A percentile compares a stretch with the other conserved stretches of the same genome.
phyloP scores from a whole-genome alignment of 2,329 filamentous ascomycete species.

The Trichoderma afroharzianum region DNA sequence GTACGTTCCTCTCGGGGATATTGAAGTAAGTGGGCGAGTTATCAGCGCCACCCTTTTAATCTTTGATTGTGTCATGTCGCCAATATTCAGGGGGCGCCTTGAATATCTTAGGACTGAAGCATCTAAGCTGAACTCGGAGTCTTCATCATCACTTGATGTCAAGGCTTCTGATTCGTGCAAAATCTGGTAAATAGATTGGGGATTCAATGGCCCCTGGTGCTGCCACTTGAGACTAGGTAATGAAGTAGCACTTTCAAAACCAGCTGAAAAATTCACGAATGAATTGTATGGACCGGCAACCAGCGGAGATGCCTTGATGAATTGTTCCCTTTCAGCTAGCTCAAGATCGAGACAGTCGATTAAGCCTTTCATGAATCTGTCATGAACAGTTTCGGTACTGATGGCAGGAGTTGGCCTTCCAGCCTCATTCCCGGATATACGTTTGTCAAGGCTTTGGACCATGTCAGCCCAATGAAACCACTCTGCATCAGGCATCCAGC shows the following conservation, averaged over 20 bases:
- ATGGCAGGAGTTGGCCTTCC: neutral
- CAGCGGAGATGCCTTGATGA: slow-evolving; percentile 22
- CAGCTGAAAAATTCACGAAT: slow-evolving; percentile 28
- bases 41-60: slow-evolving; percentile 31
- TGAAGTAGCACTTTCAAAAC: neutral
- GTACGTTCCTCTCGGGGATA: slow-evolving; percentile 16
- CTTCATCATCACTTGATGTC: slow-evolving; percentile 21
- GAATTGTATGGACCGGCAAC: slow-evolving; percentile 33
- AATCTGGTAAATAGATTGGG: neutral
- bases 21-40: slow-evolving; percentile 29
- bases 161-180: neutral
- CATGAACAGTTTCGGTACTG: slow-evolving; percentile 12
- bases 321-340: slow-evolving; percentile 33
- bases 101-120: neutral
- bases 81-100: neutral
- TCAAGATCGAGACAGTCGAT: slow-evolving; percentile 46
- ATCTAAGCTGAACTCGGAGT: neutral
- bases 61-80: slow-evolving; percentile 4
- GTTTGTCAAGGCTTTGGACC: slow-evolving; percentile 28
- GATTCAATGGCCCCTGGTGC: slow-evolving; percentile 25
- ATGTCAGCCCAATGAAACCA: slow-evolving; percentile 35
- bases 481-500: slow-evolving; percentile 41
- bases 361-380: slow-evolving; percentile 29
- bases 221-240: slow-evolving; percentile 24
- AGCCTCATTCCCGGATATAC: slow-evolving; percentile 15